Evolutionary conservation across 179 eudicot species (phyloP).

Genomic region (Dionaea muscipula): DNA sequence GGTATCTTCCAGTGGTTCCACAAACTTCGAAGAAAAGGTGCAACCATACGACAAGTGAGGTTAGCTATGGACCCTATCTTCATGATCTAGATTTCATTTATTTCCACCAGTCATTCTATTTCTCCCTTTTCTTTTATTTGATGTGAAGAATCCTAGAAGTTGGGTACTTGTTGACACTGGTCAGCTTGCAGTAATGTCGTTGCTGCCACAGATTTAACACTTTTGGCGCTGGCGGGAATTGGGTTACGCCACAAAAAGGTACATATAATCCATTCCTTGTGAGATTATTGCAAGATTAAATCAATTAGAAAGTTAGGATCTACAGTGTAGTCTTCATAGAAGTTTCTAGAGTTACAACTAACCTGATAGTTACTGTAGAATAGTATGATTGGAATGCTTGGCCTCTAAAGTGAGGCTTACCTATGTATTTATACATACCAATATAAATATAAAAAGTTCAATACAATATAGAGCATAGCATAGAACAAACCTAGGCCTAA

Average conservation of each 20-base stretch:
- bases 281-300: neutral
- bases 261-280: constrained; percentile 3
- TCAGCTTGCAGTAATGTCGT: constrained; percentile 81
- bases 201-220: constrained; percentile 93
- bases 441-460: too few relatives aligned
- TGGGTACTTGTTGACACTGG: constrained; percentile 20
- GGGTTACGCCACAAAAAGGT: constrained; percentile 85
- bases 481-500: too few relatives aligned
- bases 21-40: constrained; percentile 72
- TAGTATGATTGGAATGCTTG: too few relatives aligned
- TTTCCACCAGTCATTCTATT: constrained; percentile 1
- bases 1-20: constrained; percentile 90
- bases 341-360: too few relatives aligned
- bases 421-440: too few relatives aligned
- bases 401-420: too few relatives aligned
- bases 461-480: too few relatives aligned
- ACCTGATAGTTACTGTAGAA: too few relatives aligned
- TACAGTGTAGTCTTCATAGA: too few relatives aligned
- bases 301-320: too few relatives aligned
- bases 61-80: constrained; percentile 16
- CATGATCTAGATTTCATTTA: constrained; percentile 6
- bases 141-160: neutral
- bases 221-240: constrained; percentile 91
- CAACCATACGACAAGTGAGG: constrained; percentile 98
- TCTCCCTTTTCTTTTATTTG: constrained; percentile 1